Base-by-base conservation (phyloP, 2,329 filamentous ascomycete genomes). In the Exophiala alcalophila region DNA sequence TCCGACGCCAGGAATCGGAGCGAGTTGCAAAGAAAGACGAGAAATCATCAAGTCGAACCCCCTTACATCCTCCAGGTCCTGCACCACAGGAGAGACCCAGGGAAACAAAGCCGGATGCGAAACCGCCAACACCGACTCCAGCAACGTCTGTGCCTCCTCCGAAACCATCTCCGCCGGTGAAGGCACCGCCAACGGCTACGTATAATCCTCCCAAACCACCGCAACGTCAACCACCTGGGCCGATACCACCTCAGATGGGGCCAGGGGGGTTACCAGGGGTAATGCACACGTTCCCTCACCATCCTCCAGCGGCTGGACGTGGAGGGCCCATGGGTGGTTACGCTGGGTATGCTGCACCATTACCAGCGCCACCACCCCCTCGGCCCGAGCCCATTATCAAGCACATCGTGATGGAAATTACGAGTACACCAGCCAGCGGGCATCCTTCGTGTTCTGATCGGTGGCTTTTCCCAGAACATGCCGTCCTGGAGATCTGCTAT, bases 391-490 rank as follows among this genome's bases (percentile, higher is more conserved):
- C 64, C 3, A 61, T 65, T 39, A 67, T 69, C 51, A 72, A 67
- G 49, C 63, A 69, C 2, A 64, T 74, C 4, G 66, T 73, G 7
- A 66, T 74, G 31, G 71, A 74, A 47, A 65, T 8, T 65, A 67
- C 7, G 61, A 54, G 40, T 25, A 36, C 65, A 0, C 53, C 67
- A 40, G 64, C 64, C 1, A 65, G 66, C 0, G 60, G 61, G 3
- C 65, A 68, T 47, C 61, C 64, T 21, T 64, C 63, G 7, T 67
- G 64, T 5, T 67, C 68, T 8, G 71, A 73, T 52, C 65, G 71
- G 14, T 74, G 69, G 53, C 53, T 72, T 1, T 71, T 74, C 47
- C 71, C 71, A 1, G 68, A 72, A 50, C 57, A 71, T 53, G 65
- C 69, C 3, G 72, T 73, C 3, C 52, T 74, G 12, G 70, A 74